Evolutionary conservation across 768 basidiomycete genomes (phyloP), one percentile per base, ranked within the genome.

Genomic region (Pluteus cervinus): DNA sequence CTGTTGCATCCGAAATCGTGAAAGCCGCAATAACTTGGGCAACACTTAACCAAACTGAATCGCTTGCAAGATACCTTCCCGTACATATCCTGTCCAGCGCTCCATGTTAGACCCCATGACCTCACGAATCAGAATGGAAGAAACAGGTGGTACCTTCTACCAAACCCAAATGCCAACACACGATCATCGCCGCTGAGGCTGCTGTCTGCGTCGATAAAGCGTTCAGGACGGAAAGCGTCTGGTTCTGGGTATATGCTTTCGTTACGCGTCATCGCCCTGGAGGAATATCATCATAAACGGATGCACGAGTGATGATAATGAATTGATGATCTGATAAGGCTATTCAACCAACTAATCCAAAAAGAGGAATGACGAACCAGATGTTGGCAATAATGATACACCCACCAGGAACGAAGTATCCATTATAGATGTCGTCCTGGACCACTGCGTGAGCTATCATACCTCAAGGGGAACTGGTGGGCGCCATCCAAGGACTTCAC

Each of bases 241-340:
- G 76, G 74, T 21, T 71, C 61, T 0, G 74, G 71, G 45, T 73
- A 77, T 2, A 53, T 54, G 5, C 61, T 52, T 2, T 65, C 64
- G 49, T 81, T 69, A 31, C 71, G 70, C 1, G 74, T 55, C 53
- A 80, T 70, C n/a, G 54, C 57, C 76, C 79, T 78, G 37, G 4
- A 36, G 34, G n/a, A n/a, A n/a, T n/a, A n/a, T n/a, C n/a, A n/a
- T n/a, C n/a, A n/a, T n/a, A n/a, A n/a, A n/a, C n/a, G n/a, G n/a
- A n/a, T n/a, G n/a, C n/a, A n/a, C n/a, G n/a, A n/a, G n/a, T n/a
- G n/a, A n/a, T n/a, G n/a, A n/a, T n/a, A n/a, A n/a, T n/a, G n/a
- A n/a, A n/a, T n/a, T n/a, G n/a, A n/a, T n/a, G n/a, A n/a, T n/a
- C n/a, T n/a, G n/a, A n/a, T n/a, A n/a, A n/a, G n/a, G n/a, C n/a